phyloP scores from a whole-genome alignment of 768 basidiomycete species.

The Serendipita indica region DNA sequence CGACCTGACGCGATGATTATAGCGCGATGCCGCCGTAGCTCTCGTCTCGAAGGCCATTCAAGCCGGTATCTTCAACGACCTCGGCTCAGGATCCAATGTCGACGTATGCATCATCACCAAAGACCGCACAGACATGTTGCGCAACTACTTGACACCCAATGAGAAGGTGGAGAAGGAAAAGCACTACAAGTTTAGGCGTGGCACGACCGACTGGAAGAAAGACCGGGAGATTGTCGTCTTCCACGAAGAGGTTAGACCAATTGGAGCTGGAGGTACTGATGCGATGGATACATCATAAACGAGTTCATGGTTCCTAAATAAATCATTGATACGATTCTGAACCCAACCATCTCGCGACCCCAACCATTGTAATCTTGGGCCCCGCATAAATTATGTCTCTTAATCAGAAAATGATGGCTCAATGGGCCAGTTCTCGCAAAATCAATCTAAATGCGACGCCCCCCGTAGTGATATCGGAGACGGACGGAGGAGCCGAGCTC shows the following conservation, averaged over 20 bases:
- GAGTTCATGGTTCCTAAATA: slow-evolving; percentile 11
- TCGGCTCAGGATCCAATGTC: slow-evolving; percentile 96
- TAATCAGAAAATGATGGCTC: slow-evolving; percentile 5
- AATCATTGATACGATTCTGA: too few species aligned
- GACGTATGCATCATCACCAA: slow-evolving; percentile 94
- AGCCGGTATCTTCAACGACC: slow-evolving; percentile 97
- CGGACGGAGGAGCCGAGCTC: neutral
- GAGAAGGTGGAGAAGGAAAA: slow-evolving; percentile 53
- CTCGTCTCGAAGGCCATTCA: slow-evolving; percentile 79
- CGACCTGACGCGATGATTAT: slow-evolving; percentile 8
- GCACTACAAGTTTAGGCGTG: slow-evolving; percentile 53
- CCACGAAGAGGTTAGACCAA: slow-evolving; percentile 46
- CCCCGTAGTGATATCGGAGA: too few species aligned
- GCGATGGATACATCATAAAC: slow-evolving; percentile 51
- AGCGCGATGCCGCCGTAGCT: slow-evolving; percentile 69
- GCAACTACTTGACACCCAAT: slow-evolving; percentile 89
- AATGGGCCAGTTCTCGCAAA: neutral
- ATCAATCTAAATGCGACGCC: neutral
- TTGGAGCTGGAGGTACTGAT: slow-evolving; percentile 34
- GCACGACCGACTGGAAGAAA: slow-evolving; percentile 80
- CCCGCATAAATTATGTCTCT: slow-evolving; percentile 6
- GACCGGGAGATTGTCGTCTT: slow-evolving; percentile 51
- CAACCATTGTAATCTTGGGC: neutral
- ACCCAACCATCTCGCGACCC: neutral
- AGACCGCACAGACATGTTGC: slow-evolving; percentile 73